Conservation (phyloP, 2,329 filamentous ascomycete species). For the Aureobasidium namibiae region DNA sequence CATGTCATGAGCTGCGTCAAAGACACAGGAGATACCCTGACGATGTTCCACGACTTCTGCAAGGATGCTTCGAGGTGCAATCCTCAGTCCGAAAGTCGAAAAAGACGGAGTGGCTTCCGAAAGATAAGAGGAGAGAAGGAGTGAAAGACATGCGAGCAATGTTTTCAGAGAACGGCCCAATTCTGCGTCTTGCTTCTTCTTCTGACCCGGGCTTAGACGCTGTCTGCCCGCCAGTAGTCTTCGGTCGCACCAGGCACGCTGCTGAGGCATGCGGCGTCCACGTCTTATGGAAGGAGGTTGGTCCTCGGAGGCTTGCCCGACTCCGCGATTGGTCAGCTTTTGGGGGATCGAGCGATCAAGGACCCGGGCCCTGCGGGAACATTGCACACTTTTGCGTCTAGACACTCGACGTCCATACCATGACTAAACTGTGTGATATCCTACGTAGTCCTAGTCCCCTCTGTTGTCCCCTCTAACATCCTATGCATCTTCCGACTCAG, state of each 20-base stretch:
- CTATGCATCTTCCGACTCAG: not conserved
- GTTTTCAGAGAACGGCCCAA: not conserved
- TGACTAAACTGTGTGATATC: too few relatives aligned
- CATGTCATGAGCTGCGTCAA: not conserved
- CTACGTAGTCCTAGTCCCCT: not conserved
- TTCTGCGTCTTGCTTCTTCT: not conserved
- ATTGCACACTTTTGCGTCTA: not conserved
- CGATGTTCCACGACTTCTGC: not conserved
- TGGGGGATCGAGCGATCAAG: not conserved
- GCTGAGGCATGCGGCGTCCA: not conserved
- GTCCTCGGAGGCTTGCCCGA: not conserved
- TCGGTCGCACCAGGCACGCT: not conserved
- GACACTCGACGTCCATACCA: not conserved
- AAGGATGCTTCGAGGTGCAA: not conserved
- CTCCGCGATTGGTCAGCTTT: not conserved
- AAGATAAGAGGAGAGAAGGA: not conserved
- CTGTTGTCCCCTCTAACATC: not conserved
- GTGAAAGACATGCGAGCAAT: not conserved
- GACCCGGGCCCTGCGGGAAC: not conserved
- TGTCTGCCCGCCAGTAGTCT: too few relatives aligned
- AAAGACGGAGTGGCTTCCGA: not conserved
- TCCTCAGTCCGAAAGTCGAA: not conserved
- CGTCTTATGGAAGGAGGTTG: not conserved
- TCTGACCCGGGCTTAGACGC: not conserved
- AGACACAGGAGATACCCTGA: not conserved